Evolutionary conservation across 169 alveolate genomes (phyloP).

Genomic region (Condylostoma magnum): DNA sequence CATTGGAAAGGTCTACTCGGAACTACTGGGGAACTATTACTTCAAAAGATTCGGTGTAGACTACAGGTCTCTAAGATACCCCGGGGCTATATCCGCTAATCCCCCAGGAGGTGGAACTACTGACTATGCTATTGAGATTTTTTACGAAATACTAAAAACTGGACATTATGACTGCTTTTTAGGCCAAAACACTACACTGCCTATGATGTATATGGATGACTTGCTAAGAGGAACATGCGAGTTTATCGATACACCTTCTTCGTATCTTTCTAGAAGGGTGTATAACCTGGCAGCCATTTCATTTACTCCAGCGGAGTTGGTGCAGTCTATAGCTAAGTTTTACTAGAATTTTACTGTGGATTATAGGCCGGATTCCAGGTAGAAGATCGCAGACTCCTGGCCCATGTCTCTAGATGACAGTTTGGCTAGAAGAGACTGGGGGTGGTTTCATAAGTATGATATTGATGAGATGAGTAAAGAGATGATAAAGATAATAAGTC

Average conservation of each 20-base stretch:
- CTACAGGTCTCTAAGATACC: conserved; percentile 52
- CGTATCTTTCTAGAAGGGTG: conserved; percentile 8
- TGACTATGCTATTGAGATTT: conserved; percentile 54
- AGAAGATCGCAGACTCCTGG: conserved; percentile 22
- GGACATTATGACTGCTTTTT: conserved; percentile 32
- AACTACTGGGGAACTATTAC: conserved; percentile 45
- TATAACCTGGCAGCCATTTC: conserved; percentile 11
- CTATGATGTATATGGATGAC: conserved; percentile 58
- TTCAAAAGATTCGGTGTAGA: conserved; percentile 44
- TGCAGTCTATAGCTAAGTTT: background rate
- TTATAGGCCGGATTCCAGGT: conserved; percentile 12
- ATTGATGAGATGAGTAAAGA: background rate
- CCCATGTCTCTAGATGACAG: conserved; percentile 24
- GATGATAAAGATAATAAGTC: background rate
- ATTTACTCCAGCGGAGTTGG: conserved; percentile 7
- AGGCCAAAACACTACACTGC: conserved; percentile 29
- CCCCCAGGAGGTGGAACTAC: conserved; percentile 56
- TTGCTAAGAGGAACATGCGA: conserved; percentile 36
- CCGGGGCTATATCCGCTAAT: conserved; percentile 44
- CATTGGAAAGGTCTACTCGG: conserved; percentile 43
- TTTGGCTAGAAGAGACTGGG: conserved; percentile 30
- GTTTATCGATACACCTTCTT: background rate
- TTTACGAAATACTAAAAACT: conserved; percentile 37
- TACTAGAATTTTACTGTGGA: background rate
- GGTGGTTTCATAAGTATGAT: conserved; percentile 13